Percentiles rank a stretch among this genome's conserved stretches.
Evolutionary conservation across 176 grass and related monocot species (phyloP).

Genomic region (Hyparrhenia diplandra): DNA sequence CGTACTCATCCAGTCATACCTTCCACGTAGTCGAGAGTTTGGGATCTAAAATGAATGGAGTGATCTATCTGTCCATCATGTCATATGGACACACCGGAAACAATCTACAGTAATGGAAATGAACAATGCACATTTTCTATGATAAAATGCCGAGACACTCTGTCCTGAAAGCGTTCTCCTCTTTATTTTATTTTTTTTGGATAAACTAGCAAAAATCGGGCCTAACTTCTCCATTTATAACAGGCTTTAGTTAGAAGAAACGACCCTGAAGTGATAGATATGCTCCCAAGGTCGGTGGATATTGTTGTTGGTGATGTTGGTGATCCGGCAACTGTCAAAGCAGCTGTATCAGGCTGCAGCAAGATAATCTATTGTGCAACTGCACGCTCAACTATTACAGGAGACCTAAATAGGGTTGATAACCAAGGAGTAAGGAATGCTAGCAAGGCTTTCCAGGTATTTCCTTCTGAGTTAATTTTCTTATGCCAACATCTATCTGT

Average conservation of each 20-base stretch:
- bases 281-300: constrained; percentile 83
- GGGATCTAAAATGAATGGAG: background rate
- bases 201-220: background rate
- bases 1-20: background rate
- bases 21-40: background rate
- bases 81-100: background rate
- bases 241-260: constrained; percentile 91
- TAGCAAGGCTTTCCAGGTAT: constrained; percentile 90
- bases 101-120: background rate
- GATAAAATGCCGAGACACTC: background rate
- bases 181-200: background rate
- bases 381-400: constrained; percentile 88
- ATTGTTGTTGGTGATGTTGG: constrained; percentile 89
- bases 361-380: constrained; percentile 98
- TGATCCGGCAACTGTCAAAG: constrained; percentile 63
- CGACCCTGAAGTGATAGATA: constrained; percentile 80
- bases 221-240: background rate
- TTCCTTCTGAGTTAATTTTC: constrained; percentile 11
- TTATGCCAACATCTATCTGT: background rate
- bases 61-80: background rate
- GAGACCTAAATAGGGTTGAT: constrained; percentile 92
- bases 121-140: background rate
- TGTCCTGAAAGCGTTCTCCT: background rate
- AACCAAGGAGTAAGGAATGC: constrained; percentile 86
- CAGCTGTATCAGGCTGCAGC: constrained; percentile 76